Evolutionary conservation across 768 basidiomycete species (phyloP), one percentile per base, ranked within the genome.

Genomic region (Mycena filopes): DNA sequence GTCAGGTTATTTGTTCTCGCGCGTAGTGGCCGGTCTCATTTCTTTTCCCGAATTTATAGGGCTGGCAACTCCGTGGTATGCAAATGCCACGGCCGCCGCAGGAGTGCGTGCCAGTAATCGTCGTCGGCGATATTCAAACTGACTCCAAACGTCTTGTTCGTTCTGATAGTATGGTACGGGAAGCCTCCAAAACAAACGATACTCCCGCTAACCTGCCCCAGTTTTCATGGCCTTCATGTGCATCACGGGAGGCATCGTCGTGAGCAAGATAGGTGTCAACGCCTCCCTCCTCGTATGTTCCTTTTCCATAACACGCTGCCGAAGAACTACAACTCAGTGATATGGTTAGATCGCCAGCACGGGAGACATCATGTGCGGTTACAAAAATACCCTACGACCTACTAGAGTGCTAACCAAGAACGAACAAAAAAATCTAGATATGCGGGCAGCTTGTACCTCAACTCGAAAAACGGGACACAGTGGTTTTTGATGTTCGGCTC

Each of bases 401-500:
- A 40, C n/a, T n/a, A n/a, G n/a, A n/a, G 26, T 41, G 48, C 47
- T 48, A 15, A 65, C 43, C 33, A 16, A 31, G 29, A 54, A n/a
- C n/a, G n/a, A n/a, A n/a, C n/a, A n/a, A n/a, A 31, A 15, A 45
- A 33, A 5, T 45, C 20, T 43, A 77, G 75, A 45, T 77, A 77
- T 47, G 74, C 76, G 7, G 76, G 76, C 25, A 76, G 76, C 48
- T 67, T 76, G 20, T 77, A 77, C 46, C 66, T 77, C 42, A 77
- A 77, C 58, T 76, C 75, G 11, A 76, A 77, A 60, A 76, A 75
- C 63, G 76, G 76, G 21, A 76, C 74, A 9, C 76, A 77, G 53
- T 77, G 76, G 76, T 77, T 77, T 64, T 70, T 77, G 65, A 76
- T 77, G 75, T 67, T 77, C 10, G 74, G 75, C 20, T 76, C 75